Percentiles rank a stretch among this genome's conserved stretches.
Conservation (phyloP, 2,329 filamentous ascomycete species). For the Scedosporium minutisporum region DNA sequence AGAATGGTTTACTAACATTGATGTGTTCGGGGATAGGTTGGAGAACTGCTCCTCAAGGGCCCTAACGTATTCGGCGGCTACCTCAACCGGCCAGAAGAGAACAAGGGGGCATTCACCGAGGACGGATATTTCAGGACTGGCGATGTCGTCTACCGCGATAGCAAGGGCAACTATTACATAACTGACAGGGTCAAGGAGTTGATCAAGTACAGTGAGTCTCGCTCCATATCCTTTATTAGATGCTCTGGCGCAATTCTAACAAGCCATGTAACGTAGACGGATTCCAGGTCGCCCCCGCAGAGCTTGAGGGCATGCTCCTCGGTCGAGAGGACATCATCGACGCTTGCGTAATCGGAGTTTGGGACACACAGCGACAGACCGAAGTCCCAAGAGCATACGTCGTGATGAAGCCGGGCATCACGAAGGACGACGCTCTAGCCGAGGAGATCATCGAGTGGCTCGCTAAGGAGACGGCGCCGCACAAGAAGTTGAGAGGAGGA, state of each 20-base stretch:
- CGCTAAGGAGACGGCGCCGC: conserved; percentile 49
- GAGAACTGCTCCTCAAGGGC: conserved; percentile 70
- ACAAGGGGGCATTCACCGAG: conserved; percentile 57
- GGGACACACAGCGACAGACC: conserved; percentile 48
- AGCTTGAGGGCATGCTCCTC: conserved; percentile 44
- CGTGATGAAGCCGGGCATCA: conserved; percentile 24
- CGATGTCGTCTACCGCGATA: conserved; percentile 72
- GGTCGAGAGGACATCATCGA: conserved; percentile 39
- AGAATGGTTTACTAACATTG: not conserved
- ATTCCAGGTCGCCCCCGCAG: conserved; percentile 60
- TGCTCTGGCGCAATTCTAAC: conserved; percentile 12
- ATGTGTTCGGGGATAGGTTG: conserved; percentile 22
- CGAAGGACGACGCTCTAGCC: conserved; percentile 21
- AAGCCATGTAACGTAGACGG: conserved; percentile 40
- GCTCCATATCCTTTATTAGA: not conserved
- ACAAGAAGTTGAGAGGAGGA: conserved; percentile 63
- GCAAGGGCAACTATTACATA: conserved; percentile 75
- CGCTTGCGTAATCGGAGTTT: conserved; percentile 55
- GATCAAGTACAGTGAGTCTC: conserved; percentile 39
- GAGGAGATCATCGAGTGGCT: conserved; percentile 27
- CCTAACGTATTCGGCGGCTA: conserved; percentile 77
- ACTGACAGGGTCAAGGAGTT: conserved; percentile 75
- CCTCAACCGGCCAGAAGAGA: conserved; percentile 62
- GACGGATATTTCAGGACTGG: conserved; percentile 90
- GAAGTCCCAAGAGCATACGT: conserved; percentile 52